Conservation (phyloP, 2,329 filamentous ascomycete genomes). For the Mycosphaerella sp. region DNA sequence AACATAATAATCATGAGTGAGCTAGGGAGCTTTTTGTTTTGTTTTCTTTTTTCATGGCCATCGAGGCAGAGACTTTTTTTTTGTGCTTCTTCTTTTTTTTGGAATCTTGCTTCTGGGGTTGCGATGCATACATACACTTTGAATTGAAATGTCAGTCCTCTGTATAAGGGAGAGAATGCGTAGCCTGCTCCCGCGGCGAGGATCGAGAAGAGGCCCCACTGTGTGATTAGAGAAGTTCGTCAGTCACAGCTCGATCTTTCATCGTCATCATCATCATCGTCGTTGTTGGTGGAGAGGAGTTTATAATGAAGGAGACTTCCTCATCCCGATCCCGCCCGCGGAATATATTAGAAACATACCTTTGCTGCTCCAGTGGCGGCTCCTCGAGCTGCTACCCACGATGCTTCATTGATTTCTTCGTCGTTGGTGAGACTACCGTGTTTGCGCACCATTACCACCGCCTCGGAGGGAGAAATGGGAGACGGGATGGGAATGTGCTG, state of each 20-base stretch:
- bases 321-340: too few relatives aligned
- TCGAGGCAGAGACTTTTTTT: too few relatives aligned
- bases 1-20: not conserved
- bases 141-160: constrained; percentile 66
- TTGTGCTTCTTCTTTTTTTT: too few relatives aligned
- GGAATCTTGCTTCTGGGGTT: too few relatives aligned
- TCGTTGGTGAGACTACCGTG: constrained; percentile 54
- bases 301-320: too few relatives aligned
- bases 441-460: constrained; percentile 17
- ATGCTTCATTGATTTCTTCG: constrained; percentile 62
- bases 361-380: constrained; percentile 43
- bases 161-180: constrained; percentile 63
- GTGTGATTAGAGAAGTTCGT: not conserved
- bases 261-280: too few relatives aligned
- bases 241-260: not conserved
- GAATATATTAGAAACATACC: too few relatives aligned
- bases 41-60: too few relatives aligned
- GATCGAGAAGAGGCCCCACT: constrained; percentile 64
- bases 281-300: too few relatives aligned
- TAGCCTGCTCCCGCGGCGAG: constrained; percentile 58
- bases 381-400: constrained; percentile 64
- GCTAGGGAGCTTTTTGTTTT: too few relatives aligned
- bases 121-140: constrained; percentile 56
- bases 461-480: too few relatives aligned
- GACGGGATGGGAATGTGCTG: too few relatives aligned